A percentile compares a stretch with the other conserved stretches of the same genome.
These are phyloP conservation scores for Cadophora sp. DNA, from an alignment of 2,329 filamentous ascomycete genomes.

Conservation along the genomic window DNA sequence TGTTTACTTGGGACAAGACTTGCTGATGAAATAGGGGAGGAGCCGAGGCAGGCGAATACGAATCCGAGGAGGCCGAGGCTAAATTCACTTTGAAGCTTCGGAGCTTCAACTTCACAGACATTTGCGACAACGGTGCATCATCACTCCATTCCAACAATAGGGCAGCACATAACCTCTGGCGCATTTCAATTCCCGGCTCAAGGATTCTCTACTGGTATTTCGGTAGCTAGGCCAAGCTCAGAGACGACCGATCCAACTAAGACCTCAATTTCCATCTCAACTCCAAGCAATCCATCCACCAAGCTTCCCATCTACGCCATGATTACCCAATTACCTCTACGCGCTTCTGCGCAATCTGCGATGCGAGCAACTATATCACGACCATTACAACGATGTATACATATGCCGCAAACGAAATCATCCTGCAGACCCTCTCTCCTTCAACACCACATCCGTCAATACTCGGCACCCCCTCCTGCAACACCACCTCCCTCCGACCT, in stretches of 20 bases:
- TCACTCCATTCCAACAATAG: background rate
- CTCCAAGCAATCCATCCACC: too few species aligned
- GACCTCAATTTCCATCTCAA: background rate
- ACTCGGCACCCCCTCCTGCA: constrained; percentile 25
- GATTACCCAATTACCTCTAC: constrained; percentile 29
- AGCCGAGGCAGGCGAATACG: background rate
- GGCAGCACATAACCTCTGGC: background rate
- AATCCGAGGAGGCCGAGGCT: constrained; percentile 2
- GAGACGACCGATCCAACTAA: background rate
- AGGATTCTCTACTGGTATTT: too few species aligned
- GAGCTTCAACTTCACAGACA: background rate
- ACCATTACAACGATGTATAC: constrained; percentile 12
- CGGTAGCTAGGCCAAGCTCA: background rate
- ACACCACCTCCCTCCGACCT: constrained; percentile 31
- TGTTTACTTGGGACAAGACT: background rate
- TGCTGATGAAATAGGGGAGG: background rate
- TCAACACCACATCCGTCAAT: constrained; percentile 18
- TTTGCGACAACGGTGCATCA: background rate
- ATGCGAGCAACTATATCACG: constrained; percentile 2
- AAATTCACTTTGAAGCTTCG: background rate
- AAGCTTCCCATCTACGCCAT: constrained; percentile 43
- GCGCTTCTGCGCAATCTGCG: constrained; percentile 11
- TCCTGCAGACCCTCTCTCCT: background rate
- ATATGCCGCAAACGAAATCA: background rate
- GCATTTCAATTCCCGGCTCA: background rate